Conservation (phyloP, 2,329 filamentous ascomycete genomes). For the Pseudopithomyces maydicus region DNA sequence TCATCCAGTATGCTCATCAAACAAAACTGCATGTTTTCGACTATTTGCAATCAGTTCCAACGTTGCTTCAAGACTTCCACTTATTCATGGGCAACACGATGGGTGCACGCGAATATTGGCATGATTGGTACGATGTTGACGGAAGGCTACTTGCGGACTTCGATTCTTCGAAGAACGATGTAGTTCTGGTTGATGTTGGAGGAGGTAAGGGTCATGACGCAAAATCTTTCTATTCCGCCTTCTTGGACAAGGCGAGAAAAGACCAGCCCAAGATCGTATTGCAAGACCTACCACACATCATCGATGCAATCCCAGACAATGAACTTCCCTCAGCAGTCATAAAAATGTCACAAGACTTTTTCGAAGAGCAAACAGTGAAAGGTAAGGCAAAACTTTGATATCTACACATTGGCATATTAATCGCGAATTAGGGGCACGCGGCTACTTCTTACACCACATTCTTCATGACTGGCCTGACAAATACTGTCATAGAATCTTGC, state of each 20-base stretch:
- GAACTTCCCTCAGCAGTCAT: neutral
- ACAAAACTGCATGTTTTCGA: conserved; percentile 9
- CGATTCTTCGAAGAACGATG: neutral
- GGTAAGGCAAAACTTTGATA: conserved; percentile 15
- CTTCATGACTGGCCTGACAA: conserved; percentile 32
- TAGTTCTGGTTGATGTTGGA: conserved; percentile 16
- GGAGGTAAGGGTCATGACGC: conserved; percentile 16
- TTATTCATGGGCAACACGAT: conserved; percentile 22
- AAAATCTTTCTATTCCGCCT: conserved; percentile 5
- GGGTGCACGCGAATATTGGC: conserved; percentile 16
- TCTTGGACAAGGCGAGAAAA: neutral
- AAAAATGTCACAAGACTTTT: conserved; percentile 36
- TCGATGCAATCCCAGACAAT: conserved; percentile 6
- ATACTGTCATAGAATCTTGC: conserved; percentile 20
- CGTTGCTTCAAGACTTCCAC: conserved; percentile 16
- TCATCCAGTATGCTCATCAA: conserved; percentile 16
- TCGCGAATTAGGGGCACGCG: conserved; percentile 15
- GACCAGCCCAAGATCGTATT: conserved; percentile 8
- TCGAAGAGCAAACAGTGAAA: conserved; percentile 32
- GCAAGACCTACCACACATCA: conserved; percentile 11
- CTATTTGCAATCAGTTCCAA: neutral
- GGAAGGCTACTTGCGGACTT: conserved; percentile 12
- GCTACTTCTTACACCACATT: conserved; percentile 25
- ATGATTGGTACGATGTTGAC: conserved; percentile 19
- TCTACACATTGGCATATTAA: neutral